These are phyloP conservation scores for Calophaca sinica DNA, from an alignment of 306 rosid genomes.

Conservation along the genomic window DNA sequence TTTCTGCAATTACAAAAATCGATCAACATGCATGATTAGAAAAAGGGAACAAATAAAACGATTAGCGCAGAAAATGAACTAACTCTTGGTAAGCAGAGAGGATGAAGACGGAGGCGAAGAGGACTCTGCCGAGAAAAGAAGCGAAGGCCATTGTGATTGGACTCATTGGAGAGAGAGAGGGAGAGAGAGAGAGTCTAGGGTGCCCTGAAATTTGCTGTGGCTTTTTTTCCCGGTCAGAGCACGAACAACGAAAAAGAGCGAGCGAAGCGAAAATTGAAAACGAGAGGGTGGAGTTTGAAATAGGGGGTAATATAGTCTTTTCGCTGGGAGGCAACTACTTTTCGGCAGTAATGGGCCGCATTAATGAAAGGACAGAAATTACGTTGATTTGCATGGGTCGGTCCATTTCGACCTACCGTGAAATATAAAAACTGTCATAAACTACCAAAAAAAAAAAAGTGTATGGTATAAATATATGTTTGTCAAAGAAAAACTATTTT, in stretches of 20 bases:
- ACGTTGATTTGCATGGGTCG: too few relatives aligned
- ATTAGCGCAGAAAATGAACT: constrained; percentile 22
- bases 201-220: constrained; percentile 21
- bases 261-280: constrained; percentile 52
- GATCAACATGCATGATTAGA: background rate
- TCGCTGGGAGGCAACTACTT: background rate
- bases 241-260: background rate
- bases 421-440: too few relatives aligned
- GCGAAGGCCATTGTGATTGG: constrained; percentile 53
- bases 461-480: too few relatives aligned
- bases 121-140: constrained; percentile 70
- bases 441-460: too few relatives aligned
- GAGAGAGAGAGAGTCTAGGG: constrained; percentile 30
- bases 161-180: constrained; percentile 14
- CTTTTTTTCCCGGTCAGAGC: constrained; percentile 45
- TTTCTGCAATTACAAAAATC: background rate
- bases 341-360: too few relatives aligned
- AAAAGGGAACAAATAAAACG: background rate
- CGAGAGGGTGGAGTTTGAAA: background rate
- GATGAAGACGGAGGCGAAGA: constrained; percentile 66
- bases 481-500: too few relatives aligned
- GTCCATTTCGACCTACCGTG: too few relatives aligned
- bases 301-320: constrained; percentile 43
- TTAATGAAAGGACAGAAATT: too few relatives aligned
- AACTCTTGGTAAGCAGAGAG: constrained; percentile 72